Percentiles rank a stretch among this genome's conserved stretches.
These are phyloP conservation scores for Eugenia klotzschiana DNA, from an alignment of 441 rosid species.

Conservation along the genomic window DNA sequence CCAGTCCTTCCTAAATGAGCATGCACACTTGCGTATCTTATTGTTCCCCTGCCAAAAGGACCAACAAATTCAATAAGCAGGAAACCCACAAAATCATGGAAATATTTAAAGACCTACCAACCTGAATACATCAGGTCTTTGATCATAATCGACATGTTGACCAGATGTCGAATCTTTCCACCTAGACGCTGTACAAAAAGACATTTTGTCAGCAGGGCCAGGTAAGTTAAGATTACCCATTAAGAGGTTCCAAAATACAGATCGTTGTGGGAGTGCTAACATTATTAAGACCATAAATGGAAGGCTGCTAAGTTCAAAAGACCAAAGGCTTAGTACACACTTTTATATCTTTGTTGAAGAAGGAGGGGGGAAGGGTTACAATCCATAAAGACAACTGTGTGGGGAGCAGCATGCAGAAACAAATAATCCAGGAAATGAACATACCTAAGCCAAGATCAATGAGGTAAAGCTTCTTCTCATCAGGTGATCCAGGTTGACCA, in stretches of 20 bases:
- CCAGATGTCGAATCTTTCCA: slow-evolving; percentile 88
- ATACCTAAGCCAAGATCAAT: slow-evolving; percentile 92
- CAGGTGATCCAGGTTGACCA: slow-evolving; percentile 79
- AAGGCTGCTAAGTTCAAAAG: not conserved
- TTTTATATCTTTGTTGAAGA: not conserved
- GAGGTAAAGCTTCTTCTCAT: slow-evolving; percentile 84
- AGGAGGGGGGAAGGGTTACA: not conserved
- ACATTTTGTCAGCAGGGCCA: not conserved
- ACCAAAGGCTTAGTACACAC: not conserved
- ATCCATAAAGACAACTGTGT: not conserved
- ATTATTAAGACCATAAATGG: not conserved
- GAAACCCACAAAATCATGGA: not conserved
- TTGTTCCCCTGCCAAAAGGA: slow-evolving; percentile 54
- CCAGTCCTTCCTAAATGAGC: slow-evolving; percentile 87
- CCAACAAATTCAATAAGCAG: not conserved
- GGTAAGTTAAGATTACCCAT: not conserved
- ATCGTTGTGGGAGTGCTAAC: not conserved
- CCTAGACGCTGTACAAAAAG: slow-evolving; percentile 54
- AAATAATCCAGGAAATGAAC: not conserved
- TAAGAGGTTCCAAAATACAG: not conserved
- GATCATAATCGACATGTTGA: slow-evolving; percentile 87
- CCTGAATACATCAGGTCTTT: slow-evolving; percentile 93
- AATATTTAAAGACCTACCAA: not conserved
- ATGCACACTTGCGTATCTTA: slow-evolving; percentile 87
- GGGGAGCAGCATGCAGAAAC: not conserved